Base-by-base conservation (phyloP, 2,329 filamentous ascomycete species). In the Cytospora mali region DNA sequence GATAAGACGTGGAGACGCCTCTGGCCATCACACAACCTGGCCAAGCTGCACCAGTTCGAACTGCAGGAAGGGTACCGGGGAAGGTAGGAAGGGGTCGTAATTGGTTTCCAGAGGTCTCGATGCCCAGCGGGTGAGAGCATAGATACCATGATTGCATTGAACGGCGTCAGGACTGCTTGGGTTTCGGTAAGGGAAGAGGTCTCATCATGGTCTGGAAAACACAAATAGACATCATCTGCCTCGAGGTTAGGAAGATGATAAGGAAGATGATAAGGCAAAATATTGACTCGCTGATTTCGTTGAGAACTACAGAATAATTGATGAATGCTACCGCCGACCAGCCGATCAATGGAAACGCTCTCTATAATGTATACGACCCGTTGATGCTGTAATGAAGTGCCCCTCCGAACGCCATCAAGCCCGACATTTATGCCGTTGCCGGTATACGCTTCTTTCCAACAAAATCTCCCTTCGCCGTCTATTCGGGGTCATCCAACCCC, bases 401-500 rank as follows among this genome's bases (percentile, higher is more conserved):
- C 42, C 16, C 48, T 27, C 54, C 35, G 54, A 46, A 62, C 29
- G 61, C 55, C 55, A 58, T 21, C 50, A 6, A 28, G 23, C 2
- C 42, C 42, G 42, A 23, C 21, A 7, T 46, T 46, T 18, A 2
- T 6, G 42, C 42, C 18, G 42, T 46, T 21, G 42, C 42, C 42
- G 42, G n/a, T 23, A 46, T 46, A 46, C 42, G 42, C 42, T 46
- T 11, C 21, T 13, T 21, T 46, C 6, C 18, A 23, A 6, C 11
- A 10, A 46, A 21, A 13, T 4, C n/a, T 42, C 39, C 42, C 9
- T 9, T 13, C 31, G 31, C n/a, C 35, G 42, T 23, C 42, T 46
- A 57, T 67, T 48, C 71, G 69, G 52, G 76, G 68, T 42, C 63
- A 27, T 77, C 76, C 48, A 80, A 66, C 23, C 76, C 81, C 66